Percentiles rank a stretch among this genome's conserved stretches.
Conservation (phyloP, 2,329 filamentous ascomycete species). For the Colletotrichum sp. region DNA sequence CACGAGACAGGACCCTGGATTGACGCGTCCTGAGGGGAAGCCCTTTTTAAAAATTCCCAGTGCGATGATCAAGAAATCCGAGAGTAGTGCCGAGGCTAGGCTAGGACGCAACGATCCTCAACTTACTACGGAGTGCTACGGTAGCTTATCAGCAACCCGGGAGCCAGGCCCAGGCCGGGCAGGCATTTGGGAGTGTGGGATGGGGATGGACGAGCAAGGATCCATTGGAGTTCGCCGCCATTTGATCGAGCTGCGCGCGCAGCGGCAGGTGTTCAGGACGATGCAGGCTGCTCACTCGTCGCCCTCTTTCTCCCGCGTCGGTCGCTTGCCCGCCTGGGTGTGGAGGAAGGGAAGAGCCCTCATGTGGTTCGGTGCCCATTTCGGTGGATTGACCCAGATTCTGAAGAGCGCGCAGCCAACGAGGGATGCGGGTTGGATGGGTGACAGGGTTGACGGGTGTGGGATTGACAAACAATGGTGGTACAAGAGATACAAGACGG, state of each 20-base stretch:
- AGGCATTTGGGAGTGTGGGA: not conserved
- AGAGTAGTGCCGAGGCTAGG: constrained; percentile 21
- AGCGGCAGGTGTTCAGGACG: not conserved
- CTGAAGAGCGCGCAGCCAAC: constrained; percentile 7
- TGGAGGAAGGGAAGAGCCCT: constrained; percentile 8
- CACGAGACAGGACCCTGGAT: not conserved
- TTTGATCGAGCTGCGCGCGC: not conserved
- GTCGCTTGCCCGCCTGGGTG: not conserved
- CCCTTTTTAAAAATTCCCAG: constrained; percentile 19
- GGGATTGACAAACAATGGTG: not conserved
- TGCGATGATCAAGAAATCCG: constrained; percentile 18
- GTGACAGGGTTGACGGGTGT: constrained; percentile 8
- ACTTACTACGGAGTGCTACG: not conserved
- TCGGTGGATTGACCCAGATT: constrained; percentile 19
- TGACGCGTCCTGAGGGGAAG: not conserved
- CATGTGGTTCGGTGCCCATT: constrained; percentile 12
- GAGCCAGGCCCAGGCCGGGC: not conserved
- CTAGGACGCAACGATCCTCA: constrained; percentile 1
- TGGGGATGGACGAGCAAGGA: not conserved
- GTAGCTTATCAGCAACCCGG: constrained; percentile 23
- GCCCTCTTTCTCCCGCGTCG: not conserved
- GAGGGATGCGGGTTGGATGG: constrained; percentile 3
- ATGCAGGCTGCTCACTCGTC: not conserved
- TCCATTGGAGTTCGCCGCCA: constrained; percentile 1
- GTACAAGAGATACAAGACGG: not conserved